Percentiles rank a stretch among this genome's conserved stretches.
phyloP scores from a whole-genome alignment of 306 rosid species.

The Prunus campanulata region DNA sequence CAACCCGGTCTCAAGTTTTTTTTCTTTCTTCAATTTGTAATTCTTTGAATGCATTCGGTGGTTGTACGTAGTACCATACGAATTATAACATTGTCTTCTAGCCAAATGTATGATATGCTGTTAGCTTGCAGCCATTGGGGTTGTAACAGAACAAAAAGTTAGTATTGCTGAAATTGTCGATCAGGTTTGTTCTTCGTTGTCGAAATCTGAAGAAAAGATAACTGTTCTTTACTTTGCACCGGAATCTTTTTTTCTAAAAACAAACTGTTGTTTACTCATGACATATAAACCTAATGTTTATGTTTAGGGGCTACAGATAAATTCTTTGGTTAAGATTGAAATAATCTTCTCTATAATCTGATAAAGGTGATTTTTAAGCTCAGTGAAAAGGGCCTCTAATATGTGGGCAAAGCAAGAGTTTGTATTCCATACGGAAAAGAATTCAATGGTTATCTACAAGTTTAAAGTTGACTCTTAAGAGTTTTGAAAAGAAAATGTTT shows the following conservation, averaged over 20 bases:
- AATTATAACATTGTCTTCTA: constrained; percentile 35
- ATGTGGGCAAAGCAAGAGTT: no score
- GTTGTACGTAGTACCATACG: constrained; percentile 78
- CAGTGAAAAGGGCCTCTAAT: no score
- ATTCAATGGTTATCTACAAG: no score
- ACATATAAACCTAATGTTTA: background rate
- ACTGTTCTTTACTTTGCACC: background rate
- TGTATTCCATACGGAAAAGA: no score
- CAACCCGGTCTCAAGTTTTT: constrained; percentile 18
- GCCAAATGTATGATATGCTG: constrained; percentile 24
- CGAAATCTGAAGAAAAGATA: background rate
- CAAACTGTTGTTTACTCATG: background rate
- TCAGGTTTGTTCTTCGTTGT: background rate
- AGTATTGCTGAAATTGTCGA: constrained; percentile 5
- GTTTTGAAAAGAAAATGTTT: no score
- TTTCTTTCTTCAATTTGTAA: constrained; percentile 31
- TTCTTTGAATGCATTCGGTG: constrained; percentile 63
- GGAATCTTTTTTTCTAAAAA: no score
- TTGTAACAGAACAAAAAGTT: background rate
- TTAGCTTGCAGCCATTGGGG: constrained; percentile 12
- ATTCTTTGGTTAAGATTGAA: no score
- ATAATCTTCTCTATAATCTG: no score
- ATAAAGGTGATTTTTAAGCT: no score
- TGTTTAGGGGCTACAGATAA: no score
- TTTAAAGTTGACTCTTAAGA: no score